Conservation (phyloP, 306 rosid genomes). For the Trifolium dubium region DNA sequence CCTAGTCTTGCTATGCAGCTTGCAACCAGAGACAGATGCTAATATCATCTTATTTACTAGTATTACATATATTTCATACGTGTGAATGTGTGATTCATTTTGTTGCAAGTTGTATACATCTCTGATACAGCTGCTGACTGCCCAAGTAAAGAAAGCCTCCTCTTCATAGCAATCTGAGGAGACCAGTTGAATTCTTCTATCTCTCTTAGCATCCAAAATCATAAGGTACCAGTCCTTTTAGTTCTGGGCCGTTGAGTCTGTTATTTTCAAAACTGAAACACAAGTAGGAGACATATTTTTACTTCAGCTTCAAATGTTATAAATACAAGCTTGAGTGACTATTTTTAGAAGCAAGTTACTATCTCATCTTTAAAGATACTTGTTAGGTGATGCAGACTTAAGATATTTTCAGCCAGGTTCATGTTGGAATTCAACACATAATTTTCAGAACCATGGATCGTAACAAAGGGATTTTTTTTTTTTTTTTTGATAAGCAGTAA, state of each 20-base stretch:
- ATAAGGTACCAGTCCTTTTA: slow-evolving; percentile 80
- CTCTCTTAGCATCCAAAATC: slow-evolving; percentile 83
- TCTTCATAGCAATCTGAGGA: slow-evolving; percentile 21
- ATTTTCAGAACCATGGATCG: slow-evolving; percentile 1
- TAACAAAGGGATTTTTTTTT: not conserved
- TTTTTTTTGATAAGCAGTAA: too few species aligned
- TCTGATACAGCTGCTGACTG: slow-evolving; percentile 15
- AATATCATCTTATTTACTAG: slow-evolving; percentile 38
- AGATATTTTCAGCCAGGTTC: not conserved
- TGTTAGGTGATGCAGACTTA: not conserved
- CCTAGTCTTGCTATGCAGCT: slow-evolving; percentile 25
- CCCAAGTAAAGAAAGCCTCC: slow-evolving; percentile 29
- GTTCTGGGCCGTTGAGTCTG: slow-evolving; percentile 80
- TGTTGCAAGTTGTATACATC: slow-evolving; percentile 22
- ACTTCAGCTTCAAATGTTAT: slow-evolving; percentile 26
- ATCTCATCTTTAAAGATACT: not conserved
- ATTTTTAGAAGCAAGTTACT: not conserved
- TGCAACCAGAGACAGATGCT: slow-evolving; percentile 7
- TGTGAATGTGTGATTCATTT: slow-evolving; percentile 22
- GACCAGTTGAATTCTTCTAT: not conserved
- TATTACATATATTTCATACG: slow-evolving; percentile 19
- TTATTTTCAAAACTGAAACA: slow-evolving; percentile 80
- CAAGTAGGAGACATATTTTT: slow-evolving; percentile 12
- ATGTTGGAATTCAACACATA: slow-evolving; percentile 6
- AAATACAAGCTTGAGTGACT: not conserved